A percentile compares a stretch with the other conserved stretches of the same genome.
Evolutionary conservation across 163 green algal species (phyloP).

Genomic region (Scenedesmus sp.): DNA sequence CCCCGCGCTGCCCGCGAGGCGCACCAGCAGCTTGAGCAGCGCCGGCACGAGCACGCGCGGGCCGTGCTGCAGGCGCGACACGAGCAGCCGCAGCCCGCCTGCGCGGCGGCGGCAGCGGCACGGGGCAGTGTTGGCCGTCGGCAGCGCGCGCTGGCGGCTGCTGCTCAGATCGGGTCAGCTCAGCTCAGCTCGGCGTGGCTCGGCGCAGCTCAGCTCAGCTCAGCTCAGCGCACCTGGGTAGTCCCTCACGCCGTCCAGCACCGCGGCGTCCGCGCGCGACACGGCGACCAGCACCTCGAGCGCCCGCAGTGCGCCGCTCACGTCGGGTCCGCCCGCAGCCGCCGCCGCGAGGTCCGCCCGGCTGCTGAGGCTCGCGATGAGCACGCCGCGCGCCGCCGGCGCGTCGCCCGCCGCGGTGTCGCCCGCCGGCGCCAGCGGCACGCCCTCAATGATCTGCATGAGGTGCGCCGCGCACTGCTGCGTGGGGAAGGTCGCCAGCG

Average conservation of each 20-base stretch:
- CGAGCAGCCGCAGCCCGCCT: constrained; percentile 17
- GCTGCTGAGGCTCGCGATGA: not conserved
- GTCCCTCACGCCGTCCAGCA: constrained; percentile 13
- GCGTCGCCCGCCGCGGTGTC: not conserved
- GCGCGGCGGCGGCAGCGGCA: too few relatives aligned
- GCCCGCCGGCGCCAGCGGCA: not conserved
- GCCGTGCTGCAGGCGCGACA: constrained; percentile 21
- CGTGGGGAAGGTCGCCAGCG: not conserved
- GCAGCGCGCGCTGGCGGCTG: too few relatives aligned
- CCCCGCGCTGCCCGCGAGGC: not conserved
- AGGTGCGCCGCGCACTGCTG: not conserved
- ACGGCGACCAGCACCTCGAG: constrained; percentile 26
- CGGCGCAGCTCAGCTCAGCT: not conserved
- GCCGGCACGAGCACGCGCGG: not conserved
- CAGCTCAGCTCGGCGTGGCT: not conserved
- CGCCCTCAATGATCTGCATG: constrained; percentile 28
- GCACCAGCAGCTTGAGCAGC: constrained; percentile 32
- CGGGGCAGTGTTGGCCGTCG: too few relatives aligned
- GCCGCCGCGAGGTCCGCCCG: not conserved
- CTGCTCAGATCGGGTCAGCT: too few relatives aligned
- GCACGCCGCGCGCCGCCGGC: too few relatives aligned
- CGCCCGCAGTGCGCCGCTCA: constrained; percentile 2
- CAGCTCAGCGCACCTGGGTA: constrained; percentile 20
- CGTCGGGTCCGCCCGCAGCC: not conserved
- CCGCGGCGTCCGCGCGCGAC: not conserved